These are phyloP conservation scores for Pleurotus ostreatus DNA, from an alignment of 768 basidiomycete genomes.

Conservation along the genomic window DNA sequence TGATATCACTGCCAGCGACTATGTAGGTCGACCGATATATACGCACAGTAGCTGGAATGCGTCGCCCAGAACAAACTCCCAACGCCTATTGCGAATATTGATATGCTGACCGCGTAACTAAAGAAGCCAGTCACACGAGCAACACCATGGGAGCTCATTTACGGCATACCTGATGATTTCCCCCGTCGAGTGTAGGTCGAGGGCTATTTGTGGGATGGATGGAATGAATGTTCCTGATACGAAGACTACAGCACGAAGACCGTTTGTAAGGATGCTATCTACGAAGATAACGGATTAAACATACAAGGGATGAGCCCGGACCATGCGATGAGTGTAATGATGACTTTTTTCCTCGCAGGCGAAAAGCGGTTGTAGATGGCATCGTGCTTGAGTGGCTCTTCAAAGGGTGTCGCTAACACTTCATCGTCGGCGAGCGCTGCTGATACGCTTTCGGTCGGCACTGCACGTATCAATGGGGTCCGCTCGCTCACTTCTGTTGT, in stretches of 20 bases:
- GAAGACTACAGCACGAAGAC: conserved; percentile 43
- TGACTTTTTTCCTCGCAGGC: conserved; percentile 40
- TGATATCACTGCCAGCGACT: background rate
- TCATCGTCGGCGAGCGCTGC: background rate
- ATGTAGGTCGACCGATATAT: background rate
- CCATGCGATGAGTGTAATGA: conserved; percentile 55
- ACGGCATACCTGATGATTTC: conserved; percentile 48
- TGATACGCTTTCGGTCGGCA: background rate
- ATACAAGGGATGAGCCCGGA: conserved; percentile 62
- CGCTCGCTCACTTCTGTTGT: background rate
- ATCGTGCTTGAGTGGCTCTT: conserved; percentile 18
- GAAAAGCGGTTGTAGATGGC: conserved; percentile 59
- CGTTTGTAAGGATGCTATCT: background rate
- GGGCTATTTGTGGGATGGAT: conserved; percentile 67
- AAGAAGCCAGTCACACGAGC: background rate
- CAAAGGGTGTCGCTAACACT: background rate
- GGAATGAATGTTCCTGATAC: conserved; percentile 69
- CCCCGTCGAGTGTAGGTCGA: conserved; percentile 55
- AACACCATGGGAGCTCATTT: background rate
- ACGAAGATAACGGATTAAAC: conserved; percentile 4
- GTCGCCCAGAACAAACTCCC: conserved; percentile 50
- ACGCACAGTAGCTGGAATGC: conserved; percentile 46
- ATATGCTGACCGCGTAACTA: conserved; percentile 39
- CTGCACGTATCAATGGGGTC: background rate
- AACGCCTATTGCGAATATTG: conserved; percentile 39